These are phyloP conservation scores for Fraxinus floribunda DNA, from an alignment of 305 asterid genomes.

Conservation along the genomic window DNA sequence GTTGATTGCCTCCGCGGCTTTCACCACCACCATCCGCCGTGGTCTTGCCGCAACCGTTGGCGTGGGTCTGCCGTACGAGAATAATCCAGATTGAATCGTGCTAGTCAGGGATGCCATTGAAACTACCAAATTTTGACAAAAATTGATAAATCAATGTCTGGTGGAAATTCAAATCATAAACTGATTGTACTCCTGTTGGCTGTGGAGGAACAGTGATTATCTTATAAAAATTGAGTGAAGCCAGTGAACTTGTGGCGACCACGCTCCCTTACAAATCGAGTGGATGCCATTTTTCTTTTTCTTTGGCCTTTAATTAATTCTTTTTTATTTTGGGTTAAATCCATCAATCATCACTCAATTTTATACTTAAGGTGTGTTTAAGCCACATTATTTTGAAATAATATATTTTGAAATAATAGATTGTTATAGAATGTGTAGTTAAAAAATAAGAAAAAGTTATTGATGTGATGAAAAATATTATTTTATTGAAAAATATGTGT, in stretches of 20 bases:
- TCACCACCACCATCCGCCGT: conserved; percentile 60
- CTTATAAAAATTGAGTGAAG: background rate
- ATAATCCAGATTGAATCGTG: conserved; percentile 24
- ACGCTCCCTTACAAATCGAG: conserved; percentile 28
- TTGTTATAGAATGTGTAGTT: too few relatives aligned
- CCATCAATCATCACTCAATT: too few relatives aligned
- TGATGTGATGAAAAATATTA: too few relatives aligned
- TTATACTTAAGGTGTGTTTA: too few relatives aligned
- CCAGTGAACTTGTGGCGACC: conserved; percentile 51
- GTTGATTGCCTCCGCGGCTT: conserved; percentile 63
- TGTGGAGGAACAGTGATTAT: background rate
- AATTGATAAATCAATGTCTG: background rate
- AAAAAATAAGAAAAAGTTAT: too few relatives aligned
- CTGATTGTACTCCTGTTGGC: background rate
- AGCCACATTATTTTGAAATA: too few relatives aligned
- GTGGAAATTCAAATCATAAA: background rate
- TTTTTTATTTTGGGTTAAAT: background rate
- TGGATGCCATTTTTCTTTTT: background rate
- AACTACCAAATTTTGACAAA: background rate
- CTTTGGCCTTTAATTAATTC: background rate
- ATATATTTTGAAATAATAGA: too few relatives aligned
- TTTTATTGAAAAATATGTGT: too few relatives aligned
- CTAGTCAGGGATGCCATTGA: conserved; percentile 49
- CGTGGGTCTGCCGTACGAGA: conserved; percentile 31
- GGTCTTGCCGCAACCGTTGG: conserved; percentile 29